Evolutionary conservation across 768 basidiomycete species (phyloP).

Genomic region (Pleurotus platypus): DNA sequence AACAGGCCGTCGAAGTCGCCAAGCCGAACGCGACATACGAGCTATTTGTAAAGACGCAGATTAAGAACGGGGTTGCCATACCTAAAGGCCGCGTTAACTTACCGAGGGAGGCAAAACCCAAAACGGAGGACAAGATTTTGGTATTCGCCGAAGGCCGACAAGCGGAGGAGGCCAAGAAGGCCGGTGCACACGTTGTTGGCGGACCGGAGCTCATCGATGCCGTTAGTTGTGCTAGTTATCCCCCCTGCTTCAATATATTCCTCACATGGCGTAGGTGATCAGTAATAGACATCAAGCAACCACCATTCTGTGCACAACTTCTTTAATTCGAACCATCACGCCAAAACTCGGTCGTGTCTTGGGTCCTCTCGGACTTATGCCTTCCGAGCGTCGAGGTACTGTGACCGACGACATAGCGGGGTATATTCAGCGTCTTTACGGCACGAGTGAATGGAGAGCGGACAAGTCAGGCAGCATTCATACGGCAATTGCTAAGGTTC

Average conservation of each 20-base stretch:
- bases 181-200: constrained; percentile 90
- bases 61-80: constrained; percentile 74
- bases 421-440: constrained; percentile 75
- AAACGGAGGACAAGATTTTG: constrained; percentile 72
- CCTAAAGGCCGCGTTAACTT: constrained; percentile 89
- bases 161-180: constrained; percentile 78
- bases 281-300: constrained; percentile 74
- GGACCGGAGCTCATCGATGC: constrained; percentile 87
- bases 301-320: constrained; percentile 79
- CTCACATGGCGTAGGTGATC: constrained; percentile 49
- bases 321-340: constrained; percentile 74
- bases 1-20: constrained; percentile 80
- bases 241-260: constrained; percentile 8
- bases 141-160: constrained; percentile 88
- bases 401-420: constrained; percentile 87
- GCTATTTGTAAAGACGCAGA: constrained; percentile 74
- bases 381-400: constrained; percentile 88
- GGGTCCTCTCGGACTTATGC: constrained; percentile 94
- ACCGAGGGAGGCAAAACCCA: constrained; percentile 75
- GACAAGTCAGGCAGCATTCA: constrained; percentile 85
- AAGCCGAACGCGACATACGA: constrained; percentile 76
- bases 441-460: constrained; percentile 90
- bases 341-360: constrained; percentile 74
- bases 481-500: constrained; percentile 74
- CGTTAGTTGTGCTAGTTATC: constrained; percentile 42